These are phyloP conservation scores for Paecilomyces formosus DNA, from an alignment of 2,329 filamentous ascomycete species.

Conservation along the genomic window DNA sequence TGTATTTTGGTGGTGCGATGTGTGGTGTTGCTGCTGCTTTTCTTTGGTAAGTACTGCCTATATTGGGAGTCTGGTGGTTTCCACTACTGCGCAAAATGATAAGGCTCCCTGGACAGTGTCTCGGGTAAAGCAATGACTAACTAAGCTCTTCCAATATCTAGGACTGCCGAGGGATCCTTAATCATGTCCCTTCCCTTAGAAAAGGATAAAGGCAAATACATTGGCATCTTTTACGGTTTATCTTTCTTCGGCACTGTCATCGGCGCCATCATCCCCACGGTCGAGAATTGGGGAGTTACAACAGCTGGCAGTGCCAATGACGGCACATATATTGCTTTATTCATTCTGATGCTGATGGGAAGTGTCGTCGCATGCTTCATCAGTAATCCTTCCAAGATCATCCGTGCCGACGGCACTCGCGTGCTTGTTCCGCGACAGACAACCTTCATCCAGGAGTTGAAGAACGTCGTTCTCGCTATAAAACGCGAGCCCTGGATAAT, in stretches of 20 bases:
- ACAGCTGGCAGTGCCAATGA: slow-evolving; percentile 31
- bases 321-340: slow-evolving; percentile 67
- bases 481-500: slow-evolving; percentile 13
- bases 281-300: slow-evolving; percentile 15
- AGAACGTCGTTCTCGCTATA: slow-evolving; percentile 9
- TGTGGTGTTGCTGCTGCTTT: slow-evolving; percentile 73
- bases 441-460: slow-evolving; percentile 13
- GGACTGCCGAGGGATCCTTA: slow-evolving; percentile 69
- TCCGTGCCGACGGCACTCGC: slow-evolving; percentile 61
- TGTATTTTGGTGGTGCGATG: slow-evolving; percentile 63
- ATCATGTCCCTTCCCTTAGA: slow-evolving; percentile 82
- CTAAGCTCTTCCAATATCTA: neutral
- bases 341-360: slow-evolving; percentile 61
- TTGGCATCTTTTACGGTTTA: slow-evolving; percentile 79
- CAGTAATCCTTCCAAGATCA: slow-evolving; percentile 56
- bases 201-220: slow-evolving; percentile 67
- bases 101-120: neutral
- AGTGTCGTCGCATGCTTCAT: slow-evolving; percentile 57
- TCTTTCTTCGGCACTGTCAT: slow-evolving; percentile 79
- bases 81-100: no score
- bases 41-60: slow-evolving; percentile 63
- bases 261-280: slow-evolving; percentile 43
- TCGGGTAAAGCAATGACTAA: neutral
- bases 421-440: slow-evolving; percentile 19
- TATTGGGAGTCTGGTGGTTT: neutral